Evolutionary conservation across 2,329 filamentous ascomycete species (phyloP).

Genomic region (Trichoderma afroharzianum): DNA sequence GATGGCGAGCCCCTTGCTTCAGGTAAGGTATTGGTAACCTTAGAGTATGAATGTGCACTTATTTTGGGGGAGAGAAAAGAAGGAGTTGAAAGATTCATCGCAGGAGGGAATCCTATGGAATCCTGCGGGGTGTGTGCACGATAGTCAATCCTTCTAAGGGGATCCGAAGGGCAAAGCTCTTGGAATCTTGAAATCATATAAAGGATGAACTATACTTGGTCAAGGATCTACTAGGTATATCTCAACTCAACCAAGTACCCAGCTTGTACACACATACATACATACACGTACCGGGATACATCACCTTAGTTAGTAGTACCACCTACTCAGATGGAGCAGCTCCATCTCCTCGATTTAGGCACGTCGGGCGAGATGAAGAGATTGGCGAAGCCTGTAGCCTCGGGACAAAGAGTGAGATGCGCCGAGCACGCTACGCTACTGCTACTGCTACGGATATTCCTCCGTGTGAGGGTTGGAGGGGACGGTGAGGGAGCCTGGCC

Average conservation of each 20-base stretch:
- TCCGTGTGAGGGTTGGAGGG: not conserved
- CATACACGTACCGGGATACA: not conserved
- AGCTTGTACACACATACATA: not conserved
- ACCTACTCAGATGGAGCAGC: not conserved
- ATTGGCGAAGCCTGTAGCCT: not conserved
- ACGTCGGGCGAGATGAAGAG: not conserved
- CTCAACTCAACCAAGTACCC: not conserved
- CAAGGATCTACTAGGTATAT: not conserved
- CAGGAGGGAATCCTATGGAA: not conserved
- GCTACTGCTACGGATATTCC: too few species aligned
- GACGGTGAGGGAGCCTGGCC: not conserved
- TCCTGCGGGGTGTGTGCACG: not conserved
- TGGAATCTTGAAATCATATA: not conserved
- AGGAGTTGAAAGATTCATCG: not conserved
- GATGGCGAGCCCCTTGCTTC: constrained; percentile 31
- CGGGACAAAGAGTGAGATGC: not conserved
- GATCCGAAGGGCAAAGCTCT: not conserved
- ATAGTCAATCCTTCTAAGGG: not conserved
- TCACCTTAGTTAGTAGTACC: not conserved
- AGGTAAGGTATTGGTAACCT: not conserved
- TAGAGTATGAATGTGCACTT: not conserved
- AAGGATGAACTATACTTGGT: not conserved
- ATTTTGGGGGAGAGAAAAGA: too few species aligned
- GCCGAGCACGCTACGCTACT: not conserved
- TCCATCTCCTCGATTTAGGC: not conserved